phyloP scores from a whole-genome alignment of 257 asterid genomes.

The Ocimum tenuiflorum region DNA sequence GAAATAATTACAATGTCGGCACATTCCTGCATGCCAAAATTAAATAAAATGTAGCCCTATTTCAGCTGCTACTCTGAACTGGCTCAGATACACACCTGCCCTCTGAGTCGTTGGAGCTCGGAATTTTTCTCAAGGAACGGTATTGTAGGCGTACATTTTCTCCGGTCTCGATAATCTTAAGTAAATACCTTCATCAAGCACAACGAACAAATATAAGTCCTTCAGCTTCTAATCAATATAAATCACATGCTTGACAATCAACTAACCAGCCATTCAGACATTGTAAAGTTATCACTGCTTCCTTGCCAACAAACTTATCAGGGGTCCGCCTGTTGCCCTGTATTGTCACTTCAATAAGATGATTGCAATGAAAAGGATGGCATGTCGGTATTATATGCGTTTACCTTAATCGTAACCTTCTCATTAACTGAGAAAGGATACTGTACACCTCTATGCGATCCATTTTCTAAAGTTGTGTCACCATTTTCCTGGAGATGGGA shows the following conservation, averaged over 20 bases:
- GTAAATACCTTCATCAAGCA: conserved; percentile 63
- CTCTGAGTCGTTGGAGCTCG: conserved; percentile 43
- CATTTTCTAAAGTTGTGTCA: conserved; percentile 57
- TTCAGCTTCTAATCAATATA: conserved; percentile 4
- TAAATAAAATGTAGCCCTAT: neutral
- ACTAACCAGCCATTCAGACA: conserved; percentile 99
- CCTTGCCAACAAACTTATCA: conserved; percentile 91
- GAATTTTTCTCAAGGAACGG: conserved; percentile 73
- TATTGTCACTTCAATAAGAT: conserved; percentile 18
- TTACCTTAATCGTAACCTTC: conserved; percentile 87
- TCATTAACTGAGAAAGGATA: conserved; percentile 89
- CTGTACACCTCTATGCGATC: conserved; percentile 55
- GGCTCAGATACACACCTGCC: conserved; percentile 46
- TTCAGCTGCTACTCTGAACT: conserved; percentile 63
- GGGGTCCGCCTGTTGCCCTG: conserved; percentile 99
- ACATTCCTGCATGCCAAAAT: conserved; percentile 15
- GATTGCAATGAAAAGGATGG: conserved; percentile 1
- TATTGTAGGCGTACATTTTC: conserved; percentile 84
- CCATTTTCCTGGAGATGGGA: conserved; percentile 66
- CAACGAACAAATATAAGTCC: conserved; percentile 7
- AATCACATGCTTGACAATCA: conserved; percentile 11
- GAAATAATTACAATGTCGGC: conserved; percentile 22
- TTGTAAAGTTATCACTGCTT: conserved; percentile 74
- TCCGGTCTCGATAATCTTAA: too few relatives aligned
- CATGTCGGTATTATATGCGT: too few relatives aligned